phyloP scores from a whole-genome alignment of 2,329 filamentous ascomycete genomes.

The Scedosporium minutisporum region DNA sequence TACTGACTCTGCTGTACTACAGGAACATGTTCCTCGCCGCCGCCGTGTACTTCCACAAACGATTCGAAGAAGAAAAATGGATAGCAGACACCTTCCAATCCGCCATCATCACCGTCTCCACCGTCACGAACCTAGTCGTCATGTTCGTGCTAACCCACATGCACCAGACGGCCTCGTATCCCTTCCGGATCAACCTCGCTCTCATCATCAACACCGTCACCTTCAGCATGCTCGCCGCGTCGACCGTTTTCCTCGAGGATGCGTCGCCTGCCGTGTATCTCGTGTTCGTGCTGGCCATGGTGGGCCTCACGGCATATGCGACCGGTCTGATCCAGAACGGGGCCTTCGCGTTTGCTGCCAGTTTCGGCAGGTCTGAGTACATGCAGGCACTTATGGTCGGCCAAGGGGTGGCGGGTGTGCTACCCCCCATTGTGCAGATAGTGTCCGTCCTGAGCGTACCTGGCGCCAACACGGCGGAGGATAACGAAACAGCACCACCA shows the following conservation, averaged over 20 bases:
- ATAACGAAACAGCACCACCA: slow-evolving; percentile 12
- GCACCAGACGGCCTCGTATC: slow-evolving; percentile 77
- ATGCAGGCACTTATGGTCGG: slow-evolving; percentile 95
- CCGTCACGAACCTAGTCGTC: slow-evolving; percentile 66
- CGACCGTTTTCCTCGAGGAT: slow-evolving; percentile 59
- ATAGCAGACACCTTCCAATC: slow-evolving; percentile 80
- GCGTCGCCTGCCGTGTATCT: slow-evolving; percentile 61
- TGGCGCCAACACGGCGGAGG: slow-evolving; percentile 24
- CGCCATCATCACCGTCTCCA: slow-evolving; percentile 78
- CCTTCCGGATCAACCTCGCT: slow-evolving; percentile 70
- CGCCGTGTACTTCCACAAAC: slow-evolving; percentile 80
- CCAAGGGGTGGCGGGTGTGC: slow-evolving; percentile 82
- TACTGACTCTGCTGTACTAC: slow-evolving; percentile 8
- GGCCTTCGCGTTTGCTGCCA: slow-evolving; percentile 80
- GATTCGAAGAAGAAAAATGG: slow-evolving; percentile 62
- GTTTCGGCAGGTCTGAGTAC: slow-evolving; percentile 79
- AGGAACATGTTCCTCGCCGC: slow-evolving; percentile 99
- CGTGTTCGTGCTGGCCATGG: slow-evolving; percentile 70
- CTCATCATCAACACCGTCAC: slow-evolving; percentile 67
- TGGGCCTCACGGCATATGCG: slow-evolving; percentile 67
- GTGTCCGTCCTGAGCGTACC: slow-evolving; percentile 64
- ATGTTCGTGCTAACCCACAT: slow-evolving; percentile 71
- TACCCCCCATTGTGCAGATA: slow-evolving; percentile 83
- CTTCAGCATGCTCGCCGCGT: slow-evolving; percentile 71
- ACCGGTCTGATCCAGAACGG: slow-evolving; percentile 88